A percentile compares a stretch with the other conserved stretches of the same genome.
phyloP scores from a whole-genome alignment of 176 grass and related monocot genomes.

The Pontederia paniculata region DNA sequence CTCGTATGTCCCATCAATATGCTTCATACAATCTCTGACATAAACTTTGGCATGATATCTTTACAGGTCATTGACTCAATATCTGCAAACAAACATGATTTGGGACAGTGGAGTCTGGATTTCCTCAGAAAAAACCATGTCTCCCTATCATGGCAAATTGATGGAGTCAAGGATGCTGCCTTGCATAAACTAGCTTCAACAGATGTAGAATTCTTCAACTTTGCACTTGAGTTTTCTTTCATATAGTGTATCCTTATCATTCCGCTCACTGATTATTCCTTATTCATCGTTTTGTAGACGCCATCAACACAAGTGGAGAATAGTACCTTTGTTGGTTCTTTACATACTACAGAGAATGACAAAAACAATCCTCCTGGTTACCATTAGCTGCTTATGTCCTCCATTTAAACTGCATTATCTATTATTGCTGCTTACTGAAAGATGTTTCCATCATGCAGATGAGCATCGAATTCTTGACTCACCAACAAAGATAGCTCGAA shows the following conservation, averaged over 20 bases:
- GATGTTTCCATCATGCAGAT: slow-evolving; percentile 35
- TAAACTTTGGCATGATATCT: slow-evolving; percentile 15
- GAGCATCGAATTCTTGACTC: slow-evolving; percentile 38
- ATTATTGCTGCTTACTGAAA: neutral
- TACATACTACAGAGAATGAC: slow-evolving; percentile 25
- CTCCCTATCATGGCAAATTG: slow-evolving; percentile 82
- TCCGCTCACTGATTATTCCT: neutral
- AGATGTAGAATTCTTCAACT: neutral
- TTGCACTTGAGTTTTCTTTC: neutral
- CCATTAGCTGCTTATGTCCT: slow-evolving; percentile 10
- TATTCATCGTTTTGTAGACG: slow-evolving; percentile 6
- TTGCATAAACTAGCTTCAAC: slow-evolving; percentile 25
- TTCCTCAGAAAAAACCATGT: slow-evolving; percentile 56
- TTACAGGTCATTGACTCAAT: slow-evolving; percentile 69
- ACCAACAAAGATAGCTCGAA: slow-evolving; percentile 44
- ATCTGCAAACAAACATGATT: slow-evolving; percentile 56
- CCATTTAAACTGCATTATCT: slow-evolving; percentile 2
- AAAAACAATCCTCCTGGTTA: slow-evolving; percentile 47
- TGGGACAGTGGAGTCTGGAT: slow-evolving; percentile 62
- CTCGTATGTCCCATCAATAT: neutral
- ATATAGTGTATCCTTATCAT: neutral
- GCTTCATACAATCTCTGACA: slow-evolving; percentile 7
- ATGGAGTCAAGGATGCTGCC: slow-evolving; percentile 28
- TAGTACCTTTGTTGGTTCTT: slow-evolving; percentile 28
- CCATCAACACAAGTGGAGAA: slow-evolving; percentile 26